Evolutionary conservation across 1,139 yeast genomes (phyloP).

Genomic region (Hanseniaspora uvarum): DNA sequence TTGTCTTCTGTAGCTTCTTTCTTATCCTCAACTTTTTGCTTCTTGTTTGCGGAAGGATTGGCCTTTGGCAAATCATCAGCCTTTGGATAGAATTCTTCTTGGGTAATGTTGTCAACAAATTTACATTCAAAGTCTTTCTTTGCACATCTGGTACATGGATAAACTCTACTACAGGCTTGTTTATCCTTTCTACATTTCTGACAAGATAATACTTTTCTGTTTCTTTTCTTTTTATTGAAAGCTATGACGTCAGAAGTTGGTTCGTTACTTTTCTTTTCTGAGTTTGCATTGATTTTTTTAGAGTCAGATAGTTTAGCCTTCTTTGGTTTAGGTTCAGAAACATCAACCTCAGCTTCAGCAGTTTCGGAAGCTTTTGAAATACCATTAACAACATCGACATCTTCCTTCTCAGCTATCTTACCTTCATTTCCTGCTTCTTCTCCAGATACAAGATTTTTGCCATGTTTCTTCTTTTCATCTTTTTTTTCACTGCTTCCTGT

Average conservation of each 20-base stretch:
- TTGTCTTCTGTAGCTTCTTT: not conserved
- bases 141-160: constrained; percentile 15
- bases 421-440: not conserved
- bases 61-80: constrained; percentile 4
- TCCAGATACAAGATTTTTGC: not conserved
- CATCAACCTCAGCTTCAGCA: not conserved
- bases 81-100: constrained; percentile 10
- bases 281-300: not conserved
- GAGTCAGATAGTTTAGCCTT: not conserved
- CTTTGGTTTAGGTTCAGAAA: not conserved
- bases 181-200: constrained; percentile 16
- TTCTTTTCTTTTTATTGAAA: constrained; percentile 7
- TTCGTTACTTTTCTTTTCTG: not conserved
- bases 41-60: not conserved
- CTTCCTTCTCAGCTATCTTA: not conserved
- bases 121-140: constrained; percentile 16
- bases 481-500: not conserved
- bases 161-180: constrained; percentile 15
- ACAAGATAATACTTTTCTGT: constrained; percentile 16
- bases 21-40: not conserved
- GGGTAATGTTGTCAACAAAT: constrained; percentile 14
- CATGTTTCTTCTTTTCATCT: not conserved
- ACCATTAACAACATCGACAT: not conserved
- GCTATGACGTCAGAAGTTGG: not conserved
- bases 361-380: constrained; percentile 1